Conservation (phyloP, 129 eudicot genomes). For the Saposhnikovia divaricata region DNA sequence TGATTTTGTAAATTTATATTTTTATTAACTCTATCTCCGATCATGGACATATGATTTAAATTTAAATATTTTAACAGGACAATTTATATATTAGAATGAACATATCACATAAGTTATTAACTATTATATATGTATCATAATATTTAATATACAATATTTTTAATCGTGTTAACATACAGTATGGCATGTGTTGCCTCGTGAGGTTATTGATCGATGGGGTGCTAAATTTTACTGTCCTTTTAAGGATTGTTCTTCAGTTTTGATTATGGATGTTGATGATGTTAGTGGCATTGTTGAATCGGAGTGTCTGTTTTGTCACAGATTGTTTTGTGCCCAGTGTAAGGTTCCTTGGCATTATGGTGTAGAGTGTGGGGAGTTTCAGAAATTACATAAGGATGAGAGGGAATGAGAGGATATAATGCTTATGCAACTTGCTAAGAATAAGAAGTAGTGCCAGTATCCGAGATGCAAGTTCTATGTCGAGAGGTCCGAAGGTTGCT, state of each 20-base stretch:
- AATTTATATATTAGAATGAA: no score
- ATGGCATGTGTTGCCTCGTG: background rate
- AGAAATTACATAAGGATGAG: slow-evolving; percentile 30
- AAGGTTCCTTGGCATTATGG: slow-evolving; percentile 57
- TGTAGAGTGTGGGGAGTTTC: slow-evolving; percentile 32
- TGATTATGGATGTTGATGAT: slow-evolving; percentile 35
- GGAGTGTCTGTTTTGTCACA: slow-evolving; percentile 33
- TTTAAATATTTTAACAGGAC: no score
- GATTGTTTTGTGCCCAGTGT: slow-evolving; percentile 45
- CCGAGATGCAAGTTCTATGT: slow-evolving; percentile 35
- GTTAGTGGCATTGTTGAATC: slow-evolving; percentile 17
- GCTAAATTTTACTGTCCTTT: slow-evolving; percentile 50
- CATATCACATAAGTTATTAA: no score
- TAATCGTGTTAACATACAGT: no score
- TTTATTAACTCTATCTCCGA: no score
- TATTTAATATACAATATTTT: no score
- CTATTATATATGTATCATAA: no score
- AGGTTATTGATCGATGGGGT: slow-evolving; percentile 44
- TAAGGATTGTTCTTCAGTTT: slow-evolving; percentile 42
- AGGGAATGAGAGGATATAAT: slow-evolving; percentile 34
- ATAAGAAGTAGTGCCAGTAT: slow-evolving; percentile 33
- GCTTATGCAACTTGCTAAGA: slow-evolving; percentile 42
- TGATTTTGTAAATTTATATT: no score
- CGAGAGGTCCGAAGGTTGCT: slow-evolving; percentile 32
- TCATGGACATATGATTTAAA: no score